phyloP scores from a whole-genome alignment of 345 rosid genomes.

The Moringa oleifera region DNA sequence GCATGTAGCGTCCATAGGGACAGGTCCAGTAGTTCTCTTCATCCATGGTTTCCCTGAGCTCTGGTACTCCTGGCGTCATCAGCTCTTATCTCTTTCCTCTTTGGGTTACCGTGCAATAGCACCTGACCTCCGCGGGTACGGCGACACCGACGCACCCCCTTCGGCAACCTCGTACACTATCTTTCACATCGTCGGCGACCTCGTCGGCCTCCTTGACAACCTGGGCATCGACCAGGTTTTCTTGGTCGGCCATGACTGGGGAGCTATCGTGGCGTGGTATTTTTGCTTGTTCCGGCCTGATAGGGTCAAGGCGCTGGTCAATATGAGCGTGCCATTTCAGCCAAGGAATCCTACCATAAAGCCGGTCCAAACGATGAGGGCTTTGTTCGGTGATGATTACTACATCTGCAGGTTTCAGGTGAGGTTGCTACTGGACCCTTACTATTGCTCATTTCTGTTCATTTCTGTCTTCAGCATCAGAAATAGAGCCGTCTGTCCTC shows the following conservation, averaged over 20 bases:
- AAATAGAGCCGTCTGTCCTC: too few relatives aligned
- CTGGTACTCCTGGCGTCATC: conserved; percentile 82
- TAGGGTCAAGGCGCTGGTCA: conserved; percentile 65
- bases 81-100: conserved; percentile 50
- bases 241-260: conserved; percentile 83
- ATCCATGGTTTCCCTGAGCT: conserved; percentile 75
- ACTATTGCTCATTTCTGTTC: too few relatives aligned
- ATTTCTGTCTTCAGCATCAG: too few relatives aligned
- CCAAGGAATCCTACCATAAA: conserved; percentile 46
- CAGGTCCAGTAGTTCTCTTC: conserved; percentile 54
- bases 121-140: conserved; percentile 74
- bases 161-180: conserved; percentile 35
- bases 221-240: conserved; percentile 42
- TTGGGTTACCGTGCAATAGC: conserved; percentile 64
- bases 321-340: conserved; percentile 38
- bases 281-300: conserved; percentile 60
- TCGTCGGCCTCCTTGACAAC: conserved; percentile 40
- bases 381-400: conserved; percentile 56
- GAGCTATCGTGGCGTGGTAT: conserved; percentile 61
- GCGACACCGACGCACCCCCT: conserved; percentile 59
- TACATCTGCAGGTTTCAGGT: conserved; percentile 84
- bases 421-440: not conserved
- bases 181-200: conserved; percentile 49
- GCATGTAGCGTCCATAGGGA: conserved; percentile 59
- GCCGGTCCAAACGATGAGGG: conserved; percentile 37